Base-by-base conservation (phyloP, 1,139 yeast genomes). In the Yamadazyma sp. region DNA sequence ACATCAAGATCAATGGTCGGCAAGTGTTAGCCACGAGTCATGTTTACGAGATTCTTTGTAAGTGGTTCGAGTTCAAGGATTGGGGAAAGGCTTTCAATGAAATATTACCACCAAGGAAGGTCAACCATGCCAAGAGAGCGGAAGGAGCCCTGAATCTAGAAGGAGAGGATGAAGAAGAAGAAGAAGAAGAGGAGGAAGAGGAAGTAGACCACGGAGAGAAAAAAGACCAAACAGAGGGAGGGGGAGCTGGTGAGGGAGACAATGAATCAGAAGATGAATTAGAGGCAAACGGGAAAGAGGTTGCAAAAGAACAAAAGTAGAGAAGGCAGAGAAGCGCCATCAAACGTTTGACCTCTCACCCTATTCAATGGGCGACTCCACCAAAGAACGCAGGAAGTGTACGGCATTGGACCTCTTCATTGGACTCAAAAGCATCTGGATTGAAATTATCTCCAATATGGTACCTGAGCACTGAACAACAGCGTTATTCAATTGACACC, bases 1-100 rank as follows among this genome's bases (percentile, higher is more conserved):
- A 75, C 55, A 86, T 92, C 44, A 77, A 83, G 52, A 64, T 92
- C 43, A 81, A 87, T 45, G 96, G 98, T 1, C 75, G 98, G 49
- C 81, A 81, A 49, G 98, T 92, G 2, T 69, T 92, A 46, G 95
- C 98, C 1, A 89, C 98, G 0, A 86, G 95, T 31, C 98, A 92
- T 58, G 98, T 92, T 14, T 85, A 87, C 47, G 96, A 92, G 60
- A 66, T 92, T 46, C 70, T 89, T 64, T 73, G 92, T 41, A 79
- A 82, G 57, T 91, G 94, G 87, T 75, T 82, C 46, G 95, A 88
- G 54, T 66, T 67, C 28, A 73, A 72, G 45, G 87, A 87, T 60
- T 92, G 98, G 98, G 86, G 80, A 49, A 64, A 60, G 39, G 95
- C 98, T 0, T 91, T 92, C 58, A 91, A 88, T 57, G 72, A 75